Conservation (phyloP, 768 basidiomycete genomes). For the Rhodotorula babjevae region DNA sequence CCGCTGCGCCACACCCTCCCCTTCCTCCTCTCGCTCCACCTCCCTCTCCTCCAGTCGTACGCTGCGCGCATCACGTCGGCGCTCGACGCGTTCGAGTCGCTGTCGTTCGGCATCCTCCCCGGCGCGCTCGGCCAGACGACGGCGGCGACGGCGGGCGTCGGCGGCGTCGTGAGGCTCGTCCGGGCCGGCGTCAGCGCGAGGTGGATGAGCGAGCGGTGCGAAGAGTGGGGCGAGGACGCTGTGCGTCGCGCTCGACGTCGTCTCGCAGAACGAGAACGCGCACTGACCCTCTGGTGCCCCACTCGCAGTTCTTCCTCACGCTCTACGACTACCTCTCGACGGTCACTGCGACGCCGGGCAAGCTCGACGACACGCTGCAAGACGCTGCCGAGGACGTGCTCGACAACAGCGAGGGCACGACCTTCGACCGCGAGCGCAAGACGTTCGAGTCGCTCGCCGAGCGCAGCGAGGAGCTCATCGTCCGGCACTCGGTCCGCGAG, state of each 20-base stretch:
- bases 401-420: conserved; percentile 39
- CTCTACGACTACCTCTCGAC: conserved; percentile 71
- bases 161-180: conserved; percentile 74
- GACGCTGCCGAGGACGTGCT: conserved; percentile 24
- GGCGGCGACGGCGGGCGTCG: conserved; percentile 68
- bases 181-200: conserved; percentile 78
- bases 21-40: conserved; percentile 78
- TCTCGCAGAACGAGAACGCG: background rate
- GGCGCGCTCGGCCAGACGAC: conserved; percentile 66
- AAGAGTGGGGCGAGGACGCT: conserved; percentile 81
- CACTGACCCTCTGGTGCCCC: background rate
- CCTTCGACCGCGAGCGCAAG: conserved; percentile 72
- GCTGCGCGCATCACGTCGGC: conserved; percentile 71
- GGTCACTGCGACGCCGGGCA: conserved; percentile 1
- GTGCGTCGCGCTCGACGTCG: conserved; percentile 52
- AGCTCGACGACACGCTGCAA: conserved; percentile 9
- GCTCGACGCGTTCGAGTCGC: conserved; percentile 86
- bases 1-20: conserved; percentile 73
- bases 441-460: conserved; percentile 59
- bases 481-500: conserved; percentile 75
- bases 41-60: conserved; percentile 76
- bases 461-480: conserved; percentile 82
- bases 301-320: conserved; percentile 78
- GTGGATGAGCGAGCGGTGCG: conserved; percentile 66
- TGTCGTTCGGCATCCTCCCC: conserved; percentile 82